Evolutionary conservation across 306 rosid species (phyloP), one percentile per base, ranked within the genome.

Genomic region (Mimosa pudica): DNA sequence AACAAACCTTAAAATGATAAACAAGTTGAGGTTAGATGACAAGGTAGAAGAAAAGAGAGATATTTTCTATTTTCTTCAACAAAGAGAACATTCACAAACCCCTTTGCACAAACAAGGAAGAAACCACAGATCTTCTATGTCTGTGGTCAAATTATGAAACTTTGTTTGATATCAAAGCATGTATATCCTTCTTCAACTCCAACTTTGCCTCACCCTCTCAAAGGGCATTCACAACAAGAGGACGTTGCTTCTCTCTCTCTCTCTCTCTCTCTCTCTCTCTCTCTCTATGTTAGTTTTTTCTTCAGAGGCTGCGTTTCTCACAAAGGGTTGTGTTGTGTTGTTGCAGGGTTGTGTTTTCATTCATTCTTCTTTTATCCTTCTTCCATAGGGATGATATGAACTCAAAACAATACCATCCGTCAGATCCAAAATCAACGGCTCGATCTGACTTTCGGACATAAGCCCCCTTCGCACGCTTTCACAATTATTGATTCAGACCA

Each of bases 51-150:
- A 17, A 63, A 70, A 62, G 35, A 42, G 2, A 12, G 18, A 38
- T 24, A 24, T 24, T 24, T 24, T 24, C 30, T 24, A 24, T 44
- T 74, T 63, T 55, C 1, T 61, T 49, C 58, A 4, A 36, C 24
- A 80, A 33, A 60, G 61, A 73, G 72, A 47, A 35, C 70, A 75
- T 35, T 8, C 33, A 41, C 33, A 42, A 30, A 14, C 51, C 16
- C 32, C 72, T 18, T 18, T 32, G 35, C 48, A 38, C 61, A 32
- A 61, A 80, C 60, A 62, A 58, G 30, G 46, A 17, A 76, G 71
- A 73, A 74, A 82, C 42, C 62, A n/a, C 84, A 82, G 88, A 84
- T 86, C 89, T 84, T 82, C 71, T 49, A 24, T 24, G 49, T 46
- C 73, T 17, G 70, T 24, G 42, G 58, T 57, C 70, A 70, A 81